Base-by-base conservation (phyloP, 148 eudicot genomes). In the Limonium bicolor region DNA sequence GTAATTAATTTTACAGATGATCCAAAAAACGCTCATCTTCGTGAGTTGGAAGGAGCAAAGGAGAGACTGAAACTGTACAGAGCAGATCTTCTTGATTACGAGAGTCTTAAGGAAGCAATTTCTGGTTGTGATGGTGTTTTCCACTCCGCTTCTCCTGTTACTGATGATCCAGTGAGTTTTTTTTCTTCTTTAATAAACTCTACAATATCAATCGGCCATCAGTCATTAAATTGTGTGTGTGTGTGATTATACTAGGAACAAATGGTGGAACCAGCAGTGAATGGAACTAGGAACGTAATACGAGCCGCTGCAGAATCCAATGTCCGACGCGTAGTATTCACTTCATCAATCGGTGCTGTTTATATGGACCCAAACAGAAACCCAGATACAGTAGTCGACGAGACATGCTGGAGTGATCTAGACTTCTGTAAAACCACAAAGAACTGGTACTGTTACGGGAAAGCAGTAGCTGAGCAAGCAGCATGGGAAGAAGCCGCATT, bases 181-280 rank as follows among this genome's bases (percentile, higher is more conserved):
- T 20, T 20, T n/a, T 21, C 12, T 9, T 14, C 17, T 22, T 3
- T 0, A 6, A n/a, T 36, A 0, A 34, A 34, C 7, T 34, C 12
- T 13, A 34, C 1, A 6, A 5, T 2, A 2, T 19, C 9, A 13
- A 3, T 38, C 20, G 4, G 2, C 18, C 17, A 21, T 10, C 11
- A 13, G 23, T 20, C 26, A 36, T 51, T 24, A 2, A 12, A 21
- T 7, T 24, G 29, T 11, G 4, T 28, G n/a, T n/a, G n/a, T 43
- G 12, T 26, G 31, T 20, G 28, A 21, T 1, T 3, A 20, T 19
- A 20, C 6, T 15, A 43, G 97, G 85, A 85, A 59, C 76, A 84
- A 78, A 90, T 90, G 99, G 94, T 90, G 69, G 99, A 90, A 46
- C 95, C 99, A 15, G 99, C 99, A 1, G 94, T 90, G 51, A 69